Percentiles rank a stretch among this genome's conserved stretches.
These are phyloP conservation scores for Euphorbia peplus DNA, from an alignment of 345 rosid species.

Conservation along the genomic window DNA sequence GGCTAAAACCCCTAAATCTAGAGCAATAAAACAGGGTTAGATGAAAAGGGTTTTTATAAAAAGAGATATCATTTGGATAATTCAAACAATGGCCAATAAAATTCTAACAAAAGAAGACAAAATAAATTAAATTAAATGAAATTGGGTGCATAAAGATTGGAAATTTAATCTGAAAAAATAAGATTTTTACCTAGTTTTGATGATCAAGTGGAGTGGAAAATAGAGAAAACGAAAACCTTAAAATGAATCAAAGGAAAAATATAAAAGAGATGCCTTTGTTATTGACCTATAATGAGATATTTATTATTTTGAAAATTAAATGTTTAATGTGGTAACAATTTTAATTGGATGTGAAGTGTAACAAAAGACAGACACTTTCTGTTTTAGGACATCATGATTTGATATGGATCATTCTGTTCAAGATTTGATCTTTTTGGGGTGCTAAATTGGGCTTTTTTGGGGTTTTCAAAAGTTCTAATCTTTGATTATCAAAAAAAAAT, in stretches of 20 bases:
- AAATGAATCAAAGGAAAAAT: neutral
- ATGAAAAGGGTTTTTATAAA: conserved; percentile 14
- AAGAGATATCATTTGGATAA: conserved; percentile 46
- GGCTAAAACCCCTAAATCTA: conserved; percentile 14
- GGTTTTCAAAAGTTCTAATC: neutral
- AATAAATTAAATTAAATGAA: conserved; percentile 9
- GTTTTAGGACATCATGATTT: neutral
- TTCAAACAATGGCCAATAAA: conserved; percentile 39
- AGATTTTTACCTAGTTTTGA: conserved; percentile 26
- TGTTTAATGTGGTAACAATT: neutral
- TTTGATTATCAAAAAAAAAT: too few relatives aligned
- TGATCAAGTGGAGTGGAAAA: conserved; percentile 25
- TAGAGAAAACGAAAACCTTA: conserved; percentile 6
- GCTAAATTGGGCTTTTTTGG: too few relatives aligned
- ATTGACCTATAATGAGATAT: neutral
- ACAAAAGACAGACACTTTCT: neutral
- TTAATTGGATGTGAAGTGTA: neutral
- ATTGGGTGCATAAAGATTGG: neutral
- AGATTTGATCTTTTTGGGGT: too few relatives aligned
- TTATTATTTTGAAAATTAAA: neutral
- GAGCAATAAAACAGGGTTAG: too few relatives aligned
- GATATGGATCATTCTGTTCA: neutral
- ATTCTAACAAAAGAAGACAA: conserved; percentile 6
- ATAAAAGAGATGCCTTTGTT: neutral
- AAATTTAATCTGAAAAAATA: neutral